Conservation (phyloP, 768 basidiomycete species). For the Scleroderma bovista region DNA sequence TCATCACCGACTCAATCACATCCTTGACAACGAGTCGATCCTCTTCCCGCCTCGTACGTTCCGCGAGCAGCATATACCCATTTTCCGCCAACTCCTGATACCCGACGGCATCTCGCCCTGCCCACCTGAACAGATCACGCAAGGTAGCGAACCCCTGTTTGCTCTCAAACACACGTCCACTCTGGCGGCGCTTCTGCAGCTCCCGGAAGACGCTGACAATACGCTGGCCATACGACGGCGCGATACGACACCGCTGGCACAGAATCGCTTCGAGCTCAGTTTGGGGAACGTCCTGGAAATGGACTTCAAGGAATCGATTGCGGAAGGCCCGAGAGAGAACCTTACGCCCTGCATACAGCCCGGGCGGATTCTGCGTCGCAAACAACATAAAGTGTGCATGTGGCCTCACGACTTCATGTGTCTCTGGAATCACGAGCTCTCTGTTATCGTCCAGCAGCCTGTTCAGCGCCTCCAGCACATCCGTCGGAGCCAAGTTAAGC, state of each 20-base stretch:
- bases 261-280: constrained; percentile 89
- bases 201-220: constrained; percentile 93
- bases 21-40: constrained; percentile 89
- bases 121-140: constrained; percentile 97
- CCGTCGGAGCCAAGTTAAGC: constrained; percentile 94
- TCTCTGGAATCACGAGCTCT: constrained; percentile 92
- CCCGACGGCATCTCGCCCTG: constrained; percentile 79
- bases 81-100: constrained; percentile 93
- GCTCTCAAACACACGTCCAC: constrained; percentile 91
- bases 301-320: constrained; percentile 95
- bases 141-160: constrained; percentile 96
- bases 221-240: constrained; percentile 86
- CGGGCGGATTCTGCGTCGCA: constrained; percentile 97
- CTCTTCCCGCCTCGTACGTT: constrained; percentile 77
- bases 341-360: constrained; percentile 92
- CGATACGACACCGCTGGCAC: constrained; percentile 87
- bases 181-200: constrained; percentile 86
- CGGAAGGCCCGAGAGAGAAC: constrained; percentile 93
- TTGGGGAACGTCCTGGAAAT: constrained; percentile 96
- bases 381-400: constrained; percentile 98
- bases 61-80: constrained; percentile 96
- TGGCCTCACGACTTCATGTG: constrained; percentile 88
- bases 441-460: constrained; percentile 96
- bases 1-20: constrained; percentile 86
- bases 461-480: constrained; percentile 96